Evolutionary conservation across 345 rosid genomes (phyloP), one percentile per base, ranked within the genome.

Genomic region (Populus euphratica): DNA sequence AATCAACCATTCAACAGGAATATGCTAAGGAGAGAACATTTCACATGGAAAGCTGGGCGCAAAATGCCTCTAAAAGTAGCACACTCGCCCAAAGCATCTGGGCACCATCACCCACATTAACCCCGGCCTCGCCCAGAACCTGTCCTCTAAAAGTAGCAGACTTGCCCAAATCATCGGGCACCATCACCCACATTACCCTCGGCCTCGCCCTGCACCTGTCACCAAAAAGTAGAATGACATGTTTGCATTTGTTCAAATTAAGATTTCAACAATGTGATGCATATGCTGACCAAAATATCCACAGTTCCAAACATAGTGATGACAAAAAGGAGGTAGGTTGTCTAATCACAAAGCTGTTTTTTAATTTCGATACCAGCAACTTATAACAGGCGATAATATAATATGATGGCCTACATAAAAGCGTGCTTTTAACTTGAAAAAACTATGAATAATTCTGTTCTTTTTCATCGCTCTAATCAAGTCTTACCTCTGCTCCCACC

Each of bases 401-500:
- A 23, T 23, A n/a, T 23, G 63, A 59, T 59, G 63, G 14, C 25
- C 5, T 59, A 3, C 29, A n/a, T 59, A n/a, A 11, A 59, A 9
- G 13, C 2, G 2, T 59, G 27, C 63, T 23, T 59, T 4, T 23
- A 59, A 11, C 63, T 59, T 8, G 9, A 59, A 11, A 20, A n/a
- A n/a, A n/a, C 11, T 25, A 1, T n/a, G 29, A 4, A 10, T 1
- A 10, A 0, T 38, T 62, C 18, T 67, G 8, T 35, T 18, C 5
- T 36, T 21, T 18, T 31, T 18, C 9, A 4, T 31, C 6, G 1
- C 17, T 23, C 33, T 41, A 41, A 23, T 43, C 6, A 23, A 69
- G 72, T 39, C 52, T 76, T 74, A 91, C 96, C 96, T 88, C 90
- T 86, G 86, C 39, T 78, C 80, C 92, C 92, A 78, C 86, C 80